Conservation (phyloP, 73 alveolate species). For the Blepharisma japonicum region DNA sequence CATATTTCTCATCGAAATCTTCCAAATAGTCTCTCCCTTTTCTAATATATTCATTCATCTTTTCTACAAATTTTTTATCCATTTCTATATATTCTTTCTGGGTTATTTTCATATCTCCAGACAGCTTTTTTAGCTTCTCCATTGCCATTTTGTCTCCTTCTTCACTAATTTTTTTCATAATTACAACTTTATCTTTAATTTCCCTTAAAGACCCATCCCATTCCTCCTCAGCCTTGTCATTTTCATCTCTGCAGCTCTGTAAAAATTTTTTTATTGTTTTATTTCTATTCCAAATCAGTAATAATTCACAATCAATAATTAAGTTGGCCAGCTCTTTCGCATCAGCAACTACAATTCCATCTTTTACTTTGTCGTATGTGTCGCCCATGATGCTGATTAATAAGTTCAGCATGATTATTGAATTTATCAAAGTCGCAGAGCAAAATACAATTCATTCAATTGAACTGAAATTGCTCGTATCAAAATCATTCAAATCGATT, state of each 20-base stretch:
- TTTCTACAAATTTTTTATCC: no score
- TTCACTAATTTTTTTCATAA: no score
- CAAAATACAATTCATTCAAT: constrained; percentile 36
- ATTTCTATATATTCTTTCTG: no score
- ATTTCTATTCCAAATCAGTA: constrained; percentile 28
- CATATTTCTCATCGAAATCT: no score
- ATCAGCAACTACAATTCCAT: constrained; percentile 29
- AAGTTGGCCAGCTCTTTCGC: constrained; percentile 41
- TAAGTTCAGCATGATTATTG: constrained; percentile 36
- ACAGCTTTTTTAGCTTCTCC: no score
- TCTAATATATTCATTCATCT: no score
- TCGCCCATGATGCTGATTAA: constrained; percentile 44
- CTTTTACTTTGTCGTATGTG: constrained; percentile 36
- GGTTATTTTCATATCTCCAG: no score
- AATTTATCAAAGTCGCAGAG: constrained; percentile 31
- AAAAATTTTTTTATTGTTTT: not conserved
- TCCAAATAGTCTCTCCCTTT: no score
- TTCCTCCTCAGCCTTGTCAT: no score
- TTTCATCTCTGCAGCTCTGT: constrained; percentile 1
- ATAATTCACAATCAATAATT: constrained; percentile 33
- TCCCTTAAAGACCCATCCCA: no score
- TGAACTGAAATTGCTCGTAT: constrained; percentile 26
- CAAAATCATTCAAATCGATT: constrained; percentile 41
- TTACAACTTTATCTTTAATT: no score
- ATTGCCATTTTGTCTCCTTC: no score